Evolutionary conservation across 2,329 filamentous ascomycete genomes (phyloP), one percentile per base, ranked within the genome.

Genomic region (Cryphonectria carpinicola): DNA sequence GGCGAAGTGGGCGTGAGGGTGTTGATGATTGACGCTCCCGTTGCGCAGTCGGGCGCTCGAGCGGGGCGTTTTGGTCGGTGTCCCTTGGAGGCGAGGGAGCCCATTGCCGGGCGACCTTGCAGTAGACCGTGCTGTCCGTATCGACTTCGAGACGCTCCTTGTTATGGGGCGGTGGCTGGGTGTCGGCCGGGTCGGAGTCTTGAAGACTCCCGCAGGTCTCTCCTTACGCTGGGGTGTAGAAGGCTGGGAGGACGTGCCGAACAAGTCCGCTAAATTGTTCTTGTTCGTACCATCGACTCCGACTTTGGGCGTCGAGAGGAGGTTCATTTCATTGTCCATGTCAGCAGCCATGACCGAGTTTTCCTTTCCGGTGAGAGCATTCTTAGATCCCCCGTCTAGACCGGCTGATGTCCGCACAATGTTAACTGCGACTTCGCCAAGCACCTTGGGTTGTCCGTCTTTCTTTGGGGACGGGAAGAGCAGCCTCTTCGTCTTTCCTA

Each of bases 401-500:
- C 82, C 81, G 3, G 81, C 77, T 22, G 80, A 76, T 4, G 83
- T 82, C 71, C 85, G 83, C 58, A 87, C 81, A 66, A 85, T 78
- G 74, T 90, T 90, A 22, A 86, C 81, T 19, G 84, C 80, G 56
- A 88, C 78, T 75, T 90, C 88, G 65, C 87, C 86, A 2, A 93
- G 83, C 32, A 88, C 86, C 77, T 89, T 93, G 1, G 86, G 81
- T 62, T 88, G 84, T 49, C 86, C 88, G 41, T 89, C 87, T 74
- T 91, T 92, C 60, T 90, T 86, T 2, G 93, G 93, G 0, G 92
- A 94, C 0, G 93, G 92, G 76, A 96, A 96, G 0, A 96, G 84
- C 2, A 95, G 80, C 70, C 93, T 86, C 72, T 92, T 86, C 0
- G 92, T 94, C 66, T 78, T 81, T 46, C 87, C 88, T 65, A 87